Evolutionary conservation across 768 basidiomycete genomes (phyloP), one percentile per base, ranked within the genome.

Genomic region (Krasilnikovozyma curviuscula): DNA sequence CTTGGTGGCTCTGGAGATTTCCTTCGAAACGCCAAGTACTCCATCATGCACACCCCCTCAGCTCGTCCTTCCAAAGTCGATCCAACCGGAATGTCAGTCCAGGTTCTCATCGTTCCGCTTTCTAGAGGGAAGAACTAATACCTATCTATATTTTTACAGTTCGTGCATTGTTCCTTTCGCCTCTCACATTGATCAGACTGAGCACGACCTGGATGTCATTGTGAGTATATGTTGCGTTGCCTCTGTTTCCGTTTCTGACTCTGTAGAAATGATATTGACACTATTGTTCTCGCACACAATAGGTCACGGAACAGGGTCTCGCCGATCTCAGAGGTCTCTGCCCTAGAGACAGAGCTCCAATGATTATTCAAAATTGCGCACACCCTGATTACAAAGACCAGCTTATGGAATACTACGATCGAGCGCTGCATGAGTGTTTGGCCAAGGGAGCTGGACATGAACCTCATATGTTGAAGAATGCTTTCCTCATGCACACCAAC

Each of bases 131-230:
- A n/a, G n/a, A n/a, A n/a, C n/a, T n/a, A n/a, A n/a, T n/a, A n/a
- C n/a, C n/a, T n/a, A n/a, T n/a, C n/a, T n/a, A n/a, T n/a, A n/a
- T n/a, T n/a, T n/a, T n/a, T n/a, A n/a, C n/a, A n/a, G n/a, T n/a
- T 59, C 59, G 7, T 58, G 56, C 51, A 56, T 61, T 47, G 60
- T 61, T 3, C 59, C 60, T 6, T 59, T 60, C 33, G 56, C 57
- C 3, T 54, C 53, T 16, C 60, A 61, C 46, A 38, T 61, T 19
- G 60, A 61, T 46, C 58, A 59, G 28, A 57, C 39, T 28, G 52
- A 52, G 47, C 50, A 42, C 14, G 49, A 50, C 25, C 40, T 44
- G 9, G 54, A 54, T 18, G 28, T 27, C 19, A 44, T 24, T 13
- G 16, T 27, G n/a, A n/a, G n/a, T n/a, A n/a, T n/a, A n/a, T n/a